Conservation (phyloP, 169 alveolate genomes). For the Plasmodium billcollinsi region DNA sequence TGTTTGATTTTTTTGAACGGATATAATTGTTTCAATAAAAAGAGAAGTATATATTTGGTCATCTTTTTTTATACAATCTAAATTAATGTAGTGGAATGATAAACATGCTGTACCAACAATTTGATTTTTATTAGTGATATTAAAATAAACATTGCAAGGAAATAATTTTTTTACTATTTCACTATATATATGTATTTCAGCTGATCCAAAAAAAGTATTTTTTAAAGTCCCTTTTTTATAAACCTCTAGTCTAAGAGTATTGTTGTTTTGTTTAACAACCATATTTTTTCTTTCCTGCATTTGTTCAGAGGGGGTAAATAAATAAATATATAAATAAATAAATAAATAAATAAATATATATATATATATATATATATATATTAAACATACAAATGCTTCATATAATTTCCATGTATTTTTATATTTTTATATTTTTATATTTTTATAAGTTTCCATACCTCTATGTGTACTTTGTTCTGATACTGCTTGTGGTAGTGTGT, state of each 20-base stretch:
- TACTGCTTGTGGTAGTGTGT: conserved; percentile 61
- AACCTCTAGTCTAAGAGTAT: conserved; percentile 28
- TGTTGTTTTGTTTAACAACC: conserved; percentile 61
- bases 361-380: neutral
- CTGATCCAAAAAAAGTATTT: conserved; percentile 62
- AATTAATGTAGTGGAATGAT: conserved; percentile 61
- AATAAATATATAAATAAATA: neutral
- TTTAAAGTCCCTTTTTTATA: conserved; percentile 67
- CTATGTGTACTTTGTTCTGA: conserved; percentile 51
- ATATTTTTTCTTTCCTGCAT: conserved; percentile 68
- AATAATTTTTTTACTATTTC: conserved; percentile 57
- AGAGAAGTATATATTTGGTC: conserved; percentile 64
- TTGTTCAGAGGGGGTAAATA: conserved; percentile 11
- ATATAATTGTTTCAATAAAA: conserved; percentile 57
- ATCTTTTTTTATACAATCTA: conserved; percentile 61
- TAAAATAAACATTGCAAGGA: conserved; percentile 47
- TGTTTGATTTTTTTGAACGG: conserved; percentile 60
- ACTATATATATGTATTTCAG: conserved; percentile 51
- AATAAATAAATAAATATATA: neutral
- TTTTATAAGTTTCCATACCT: conserved; percentile 3
- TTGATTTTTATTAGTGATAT: conserved; percentile 52
- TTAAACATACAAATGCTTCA: too few species aligned
- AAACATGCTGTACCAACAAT: conserved; percentile 54
- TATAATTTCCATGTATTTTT: too few species aligned
- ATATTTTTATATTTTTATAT: too few species aligned